phyloP scores from a whole-genome alignment of 768 basidiomycete genomes.

The Boletus sp. region DNA sequence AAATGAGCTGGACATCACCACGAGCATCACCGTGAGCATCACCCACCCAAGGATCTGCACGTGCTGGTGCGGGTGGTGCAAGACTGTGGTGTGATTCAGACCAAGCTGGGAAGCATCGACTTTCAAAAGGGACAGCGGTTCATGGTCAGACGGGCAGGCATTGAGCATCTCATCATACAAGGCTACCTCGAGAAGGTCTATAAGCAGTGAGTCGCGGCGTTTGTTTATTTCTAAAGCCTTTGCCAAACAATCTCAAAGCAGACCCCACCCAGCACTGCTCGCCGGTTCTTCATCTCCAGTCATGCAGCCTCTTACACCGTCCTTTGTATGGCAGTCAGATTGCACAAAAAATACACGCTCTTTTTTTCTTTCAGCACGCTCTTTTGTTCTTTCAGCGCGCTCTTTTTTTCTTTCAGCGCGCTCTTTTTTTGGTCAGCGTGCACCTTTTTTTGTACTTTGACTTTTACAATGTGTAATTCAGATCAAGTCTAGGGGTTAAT shows the following conservation, averaged over 20 bases:
- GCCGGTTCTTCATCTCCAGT: neutral
- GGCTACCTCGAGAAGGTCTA: constrained; percentile 89
- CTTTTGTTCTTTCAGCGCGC: too few relatives aligned
- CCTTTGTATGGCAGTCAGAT: too few relatives aligned
- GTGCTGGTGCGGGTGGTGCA: constrained; percentile 82
- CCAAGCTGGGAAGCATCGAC: constrained; percentile 87
- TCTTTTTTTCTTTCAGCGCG: too few relatives aligned
- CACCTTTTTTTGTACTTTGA: too few relatives aligned
- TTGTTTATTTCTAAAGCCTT: constrained; percentile 23
- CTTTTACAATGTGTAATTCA: too few relatives aligned
- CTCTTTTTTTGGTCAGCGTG: too few relatives aligned
- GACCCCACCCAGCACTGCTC: neutral
- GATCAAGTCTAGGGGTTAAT: too few relatives aligned
- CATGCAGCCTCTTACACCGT: constrained; percentile 14
- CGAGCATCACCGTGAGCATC: constrained; percentile 73
- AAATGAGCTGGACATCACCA: constrained; percentile 84
- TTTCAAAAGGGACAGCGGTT: constrained; percentile 89
- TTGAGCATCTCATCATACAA: constrained; percentile 92
- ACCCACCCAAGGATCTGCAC: constrained; percentile 87
- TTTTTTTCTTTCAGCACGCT: too few relatives aligned
- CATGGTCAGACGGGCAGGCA: constrained; percentile 82
- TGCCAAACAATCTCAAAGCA: constrained; percentile 26
- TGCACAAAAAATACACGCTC: too few relatives aligned
- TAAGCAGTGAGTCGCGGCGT: constrained; percentile 8
- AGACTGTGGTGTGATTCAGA: constrained; percentile 91